phyloP scores from a whole-genome alignment of 108 stramenopile genomes.

The Cyclostephanos invisitatus region DNA sequence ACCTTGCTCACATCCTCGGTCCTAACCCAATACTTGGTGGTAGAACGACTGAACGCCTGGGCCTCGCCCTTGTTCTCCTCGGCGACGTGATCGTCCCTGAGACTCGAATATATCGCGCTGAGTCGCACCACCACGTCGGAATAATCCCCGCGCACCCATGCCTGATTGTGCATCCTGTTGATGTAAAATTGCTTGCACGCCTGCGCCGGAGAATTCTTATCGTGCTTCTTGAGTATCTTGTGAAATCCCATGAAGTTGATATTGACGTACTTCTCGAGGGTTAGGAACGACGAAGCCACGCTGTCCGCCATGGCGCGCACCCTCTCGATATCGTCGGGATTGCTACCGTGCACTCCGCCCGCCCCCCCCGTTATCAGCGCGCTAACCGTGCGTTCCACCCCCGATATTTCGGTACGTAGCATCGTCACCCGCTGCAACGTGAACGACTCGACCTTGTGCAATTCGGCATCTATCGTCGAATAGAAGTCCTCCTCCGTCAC shows the following conservation, averaged over 20 bases:
- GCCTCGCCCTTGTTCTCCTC: conserved; percentile 71
- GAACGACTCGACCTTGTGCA: conserved; percentile 87
- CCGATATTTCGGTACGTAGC: conserved; percentile 62
- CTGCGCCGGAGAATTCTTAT: conserved; percentile 83
- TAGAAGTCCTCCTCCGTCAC: conserved; percentile 91
- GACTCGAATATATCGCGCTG: conserved; percentile 71
- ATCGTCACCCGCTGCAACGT: conserved; percentile 77
- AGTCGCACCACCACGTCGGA: conserved; percentile 91
- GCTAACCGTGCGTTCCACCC: conserved; percentile 17
- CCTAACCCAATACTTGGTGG: conserved; percentile 98
- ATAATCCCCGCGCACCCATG: conserved; percentile 96
- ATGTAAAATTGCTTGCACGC: conserved; percentile 93
- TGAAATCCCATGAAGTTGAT: conserved; percentile 97
- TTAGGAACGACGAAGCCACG: conserved; percentile 77
- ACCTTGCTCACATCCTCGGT: conserved; percentile 93
- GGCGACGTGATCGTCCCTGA: conserved; percentile 82
- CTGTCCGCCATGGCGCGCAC: conserved; percentile 56
- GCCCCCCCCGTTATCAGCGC: background rate
- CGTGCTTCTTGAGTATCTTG: conserved; percentile 98
- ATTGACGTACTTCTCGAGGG: conserved; percentile 96
- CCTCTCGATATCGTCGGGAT: conserved; percentile 26
- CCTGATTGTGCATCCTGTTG: conserved; percentile 93
- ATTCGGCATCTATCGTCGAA: conserved; percentile 75
- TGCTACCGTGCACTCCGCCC: conserved; percentile 28
- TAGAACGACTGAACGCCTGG: conserved; percentile 88